These are phyloP conservation scores for Globisporangium nunn DNA, from an alignment of 352 stramenopile species.

Conservation along the genomic window DNA sequence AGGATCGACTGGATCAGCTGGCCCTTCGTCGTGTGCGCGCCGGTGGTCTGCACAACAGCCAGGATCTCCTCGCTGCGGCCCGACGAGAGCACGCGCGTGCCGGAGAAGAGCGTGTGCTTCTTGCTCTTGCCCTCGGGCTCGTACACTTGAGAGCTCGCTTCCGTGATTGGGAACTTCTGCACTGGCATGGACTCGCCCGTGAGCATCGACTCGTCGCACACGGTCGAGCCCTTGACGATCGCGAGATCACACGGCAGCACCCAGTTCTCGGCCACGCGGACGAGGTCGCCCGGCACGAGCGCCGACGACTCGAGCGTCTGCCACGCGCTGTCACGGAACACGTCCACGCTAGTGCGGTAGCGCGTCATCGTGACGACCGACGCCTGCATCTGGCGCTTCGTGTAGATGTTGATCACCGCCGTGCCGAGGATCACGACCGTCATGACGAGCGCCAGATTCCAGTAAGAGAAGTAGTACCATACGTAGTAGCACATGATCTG, in stretches of 20 bases:
- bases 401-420: constrained; percentile 53
- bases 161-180: constrained; percentile 67
- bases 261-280: constrained; percentile 60
- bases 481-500: constrained; percentile 86
- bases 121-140: constrained; percentile 50
- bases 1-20: constrained; percentile 84
- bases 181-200: constrained; percentile 85
- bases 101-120: constrained; percentile 85
- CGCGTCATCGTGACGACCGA: constrained; percentile 59
- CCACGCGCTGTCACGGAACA: constrained; percentile 54
- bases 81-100: constrained; percentile 69
- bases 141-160: constrained; percentile 47
- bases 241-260: constrained; percentile 65
- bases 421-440: constrained; percentile 52
- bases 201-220: constrained; percentile 72
- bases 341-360: constrained; percentile 54
- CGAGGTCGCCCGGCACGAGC: constrained; percentile 62
- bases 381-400: constrained; percentile 49
- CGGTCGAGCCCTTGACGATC: constrained; percentile 53
- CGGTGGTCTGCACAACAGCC: constrained; percentile 75
- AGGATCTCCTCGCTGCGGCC: constrained; percentile 54
- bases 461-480: constrained; percentile 47
- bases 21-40: constrained; percentile 78
- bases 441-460: constrained; percentile 59
- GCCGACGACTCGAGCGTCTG: constrained; percentile 34